Base-by-base conservation (phyloP, 805 yeast species). In the Teunomyces funiuensis region DNA sequence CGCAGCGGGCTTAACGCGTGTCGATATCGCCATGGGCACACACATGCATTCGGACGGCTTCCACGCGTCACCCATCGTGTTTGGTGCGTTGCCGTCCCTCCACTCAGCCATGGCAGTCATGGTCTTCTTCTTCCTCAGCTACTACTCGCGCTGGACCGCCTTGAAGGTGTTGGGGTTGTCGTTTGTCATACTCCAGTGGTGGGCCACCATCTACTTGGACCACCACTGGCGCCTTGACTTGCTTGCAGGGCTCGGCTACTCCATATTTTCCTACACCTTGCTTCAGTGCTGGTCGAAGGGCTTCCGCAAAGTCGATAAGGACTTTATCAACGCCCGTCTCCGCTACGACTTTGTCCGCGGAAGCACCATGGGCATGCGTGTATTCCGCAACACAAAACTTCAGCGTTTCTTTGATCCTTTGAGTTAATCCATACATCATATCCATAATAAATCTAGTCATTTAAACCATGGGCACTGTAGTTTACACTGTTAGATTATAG, bases 171-270 rank as follows among this genome's bases (percentile, higher is more conserved):
- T 71, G 1, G 73, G 71, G 15, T 52, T 73, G 4, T 26, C 46
- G 0, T 82, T 76, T 57, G 76, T 82, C 6, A 43, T 67, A 2
- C 54, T 79, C 25, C 88, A 82, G 55, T 81, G 88, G 85, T 83
- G 88, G 87, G 79, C 86, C 17, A 80, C 87, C 2, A 79, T 83
- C 63, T 83, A 83, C 52, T 58, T 83, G 43, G 88, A 82, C 55
- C 88, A 82, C 58, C 89, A 83, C 58, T 83, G 82, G 74, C 68
- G 86, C 44, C 58, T 82, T 26, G 88, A 83, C 54, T 61, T 82
- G 39, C 58, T 81, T 28, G 66, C 67, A 11, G 88, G 88, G 6
- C 57, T 77, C 54, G 23, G 66, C 3, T 83, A 83, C 61, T 73
- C 85, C 0, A 45, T 78, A 4, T 23, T 60, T 9, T 52, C 68